A percentile compares a stretch with the other conserved stretches of the same genome.
Conservation (phyloP, 495 filamentous ascomycete genomes). For the Lasiosphaeriaceae sp. region DNA sequence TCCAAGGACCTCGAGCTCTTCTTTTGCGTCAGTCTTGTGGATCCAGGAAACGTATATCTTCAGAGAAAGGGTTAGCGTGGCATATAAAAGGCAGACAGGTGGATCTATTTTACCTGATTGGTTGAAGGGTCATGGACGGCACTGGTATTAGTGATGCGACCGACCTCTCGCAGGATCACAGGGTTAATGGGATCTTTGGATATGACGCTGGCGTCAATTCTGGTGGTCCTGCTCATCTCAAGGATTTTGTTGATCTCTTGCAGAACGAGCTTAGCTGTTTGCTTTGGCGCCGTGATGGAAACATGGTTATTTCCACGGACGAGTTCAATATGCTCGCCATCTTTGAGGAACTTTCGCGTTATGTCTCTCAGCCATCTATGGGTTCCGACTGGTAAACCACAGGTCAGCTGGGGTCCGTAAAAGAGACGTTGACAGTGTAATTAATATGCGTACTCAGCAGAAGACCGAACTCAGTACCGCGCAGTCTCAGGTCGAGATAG, state of each 20-base stretch:
- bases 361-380: constrained; percentile 30
- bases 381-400: constrained; percentile 27
- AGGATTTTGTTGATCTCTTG: constrained; percentile 37
- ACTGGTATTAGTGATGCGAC: constrained; percentile 39
- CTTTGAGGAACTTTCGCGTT: constrained; percentile 20
- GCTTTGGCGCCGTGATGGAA: constrained; percentile 33
- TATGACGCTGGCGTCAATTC: constrained; percentile 17
- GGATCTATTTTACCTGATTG: constrained; percentile 15
- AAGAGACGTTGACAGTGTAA: not conserved
- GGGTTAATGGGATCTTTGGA: constrained; percentile 16
- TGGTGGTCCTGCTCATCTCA: constrained; percentile 15
- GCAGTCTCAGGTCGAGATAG: constrained; percentile 28
- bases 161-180: constrained; percentile 35
- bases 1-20: constrained; percentile 24
- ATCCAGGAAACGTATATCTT: constrained; percentile 39
- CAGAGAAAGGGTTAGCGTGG: not conserved
- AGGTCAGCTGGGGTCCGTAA: not conserved
- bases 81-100: constrained; percentile 9
- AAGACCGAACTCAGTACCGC: constrained; percentile 31
- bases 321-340: constrained; percentile 33
- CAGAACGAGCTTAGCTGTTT: constrained; percentile 26
- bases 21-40: constrained; percentile 15
- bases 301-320: constrained; percentile 20
- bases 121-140: constrained; percentile 21
- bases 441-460: constrained; percentile 36